Evolutionary conservation across 805 yeast species (phyloP).

Genomic region (Kregervanrija delftensis): DNA sequence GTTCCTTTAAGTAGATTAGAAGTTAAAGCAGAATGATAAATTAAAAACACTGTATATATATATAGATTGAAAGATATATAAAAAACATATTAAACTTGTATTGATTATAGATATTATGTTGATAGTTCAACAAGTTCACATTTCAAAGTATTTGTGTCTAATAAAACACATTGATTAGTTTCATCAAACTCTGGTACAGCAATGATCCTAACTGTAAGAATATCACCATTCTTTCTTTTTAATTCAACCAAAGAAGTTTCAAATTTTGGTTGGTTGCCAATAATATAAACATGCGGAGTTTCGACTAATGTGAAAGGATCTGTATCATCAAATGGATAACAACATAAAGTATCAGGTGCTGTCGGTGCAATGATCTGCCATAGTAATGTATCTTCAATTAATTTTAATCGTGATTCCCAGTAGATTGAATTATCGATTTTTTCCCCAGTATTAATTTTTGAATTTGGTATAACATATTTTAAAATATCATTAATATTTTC

Average conservation of each 20-base stretch:
- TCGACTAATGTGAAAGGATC: constrained; percentile 82
- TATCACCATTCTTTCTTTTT: constrained; percentile 25
- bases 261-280: constrained; percentile 73
- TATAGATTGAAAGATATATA: constrained; percentile 1
- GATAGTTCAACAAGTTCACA: constrained; percentile 40
- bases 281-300: constrained; percentile 81
- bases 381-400: constrained; percentile 59
- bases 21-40: constrained; percentile 1
- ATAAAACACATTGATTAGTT: constrained; percentile 57
- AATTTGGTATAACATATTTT: constrained; percentile 51
- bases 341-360: constrained; percentile 91
- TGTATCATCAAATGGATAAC: constrained; percentile 67
- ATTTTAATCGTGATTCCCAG: constrained; percentile 34
- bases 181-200: constrained; percentile 64
- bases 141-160: constrained; percentile 53
- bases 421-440: constrained; percentile 20
- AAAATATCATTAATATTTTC: constrained; percentile 75
- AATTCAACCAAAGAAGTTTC: constrained; percentile 37
- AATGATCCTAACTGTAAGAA: constrained; percentile 41
- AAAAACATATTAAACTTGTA: not conserved
- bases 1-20: constrained; percentile 27
- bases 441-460: constrained; percentile 20
- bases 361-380: constrained; percentile 93
- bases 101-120: not conserved
- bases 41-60: not conserved